These are phyloP conservation scores for Cardiospermum halicacabum DNA, from an alignment of 345 rosid species.

Conservation along the genomic window DNA sequence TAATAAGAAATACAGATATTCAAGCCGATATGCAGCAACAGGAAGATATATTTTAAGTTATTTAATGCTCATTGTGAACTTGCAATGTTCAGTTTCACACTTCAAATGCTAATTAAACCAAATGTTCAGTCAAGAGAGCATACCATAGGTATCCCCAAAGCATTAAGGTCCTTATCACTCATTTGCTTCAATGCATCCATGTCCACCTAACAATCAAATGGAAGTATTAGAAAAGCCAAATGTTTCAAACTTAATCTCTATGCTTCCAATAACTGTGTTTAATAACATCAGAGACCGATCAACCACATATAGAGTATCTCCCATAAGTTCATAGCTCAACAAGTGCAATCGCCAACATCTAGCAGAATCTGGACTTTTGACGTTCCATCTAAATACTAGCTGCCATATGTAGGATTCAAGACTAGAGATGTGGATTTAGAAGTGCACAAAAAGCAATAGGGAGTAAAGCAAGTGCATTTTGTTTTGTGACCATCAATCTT, in stretches of 20 bases:
- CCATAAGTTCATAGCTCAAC: neutral
- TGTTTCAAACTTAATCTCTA: neutral
- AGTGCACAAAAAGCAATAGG: neutral
- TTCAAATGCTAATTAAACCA: neutral
- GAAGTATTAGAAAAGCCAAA: neutral
- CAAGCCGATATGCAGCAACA: neutral
- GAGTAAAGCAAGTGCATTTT: too few relatives aligned
- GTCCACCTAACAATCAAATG: constrained; percentile 40
- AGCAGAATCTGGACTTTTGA: neutral
- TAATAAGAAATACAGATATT: neutral
- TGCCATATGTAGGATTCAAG: neutral
- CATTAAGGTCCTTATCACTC: constrained; percentile 49
- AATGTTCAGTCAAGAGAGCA: constrained; percentile 1
- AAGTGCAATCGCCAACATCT: neutral
- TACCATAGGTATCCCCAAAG: constrained; percentile 63
- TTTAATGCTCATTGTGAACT: too few relatives aligned
- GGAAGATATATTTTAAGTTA: neutral
- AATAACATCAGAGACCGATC: neutral
- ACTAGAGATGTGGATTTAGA: neutral
- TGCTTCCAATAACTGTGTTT: neutral
- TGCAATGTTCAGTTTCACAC: neutral
- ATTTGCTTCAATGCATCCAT: constrained; percentile 51
- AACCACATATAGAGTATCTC: too few relatives aligned
- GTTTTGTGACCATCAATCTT: too few relatives aligned
- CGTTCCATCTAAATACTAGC: neutral